Percentiles rank a stretch among this genome's conserved stretches.
phyloP scores from a whole-genome alignment of 768 basidiomycete species.

The Dioszegia crocea region DNA sequence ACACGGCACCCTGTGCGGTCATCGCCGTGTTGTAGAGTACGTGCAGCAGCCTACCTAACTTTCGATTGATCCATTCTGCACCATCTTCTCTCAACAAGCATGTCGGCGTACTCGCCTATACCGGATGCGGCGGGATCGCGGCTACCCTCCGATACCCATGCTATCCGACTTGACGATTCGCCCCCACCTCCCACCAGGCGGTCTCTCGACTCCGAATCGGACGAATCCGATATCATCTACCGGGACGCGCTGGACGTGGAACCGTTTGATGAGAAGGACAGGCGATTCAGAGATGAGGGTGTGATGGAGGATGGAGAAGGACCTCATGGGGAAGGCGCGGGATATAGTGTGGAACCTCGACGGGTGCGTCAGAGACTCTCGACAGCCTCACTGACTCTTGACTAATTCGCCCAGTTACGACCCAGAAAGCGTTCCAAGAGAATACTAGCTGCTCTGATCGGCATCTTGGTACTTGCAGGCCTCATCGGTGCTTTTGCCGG shows the following conservation, averaged over 20 bases:
- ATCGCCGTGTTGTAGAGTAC: too few species aligned
- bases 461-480: constrained; percentile 61
- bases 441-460: constrained; percentile 61
- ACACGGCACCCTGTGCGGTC: too few species aligned
- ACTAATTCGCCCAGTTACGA: constrained; percentile 19
- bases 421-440: constrained; percentile 49
- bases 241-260: constrained; percentile 38
- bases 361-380: constrained; percentile 32
- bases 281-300: constrained; percentile 41
- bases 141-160: not conserved
- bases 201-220: constrained; percentile 20
- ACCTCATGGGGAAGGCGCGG: constrained; percentile 25
- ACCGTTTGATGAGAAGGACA: constrained; percentile 36
- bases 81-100: not conserved
- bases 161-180: not conserved
- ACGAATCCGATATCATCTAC: constrained; percentile 36
- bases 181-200: not conserved
- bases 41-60: too few species aligned
- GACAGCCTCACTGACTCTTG: not conserved
- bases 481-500: constrained; percentile 76
- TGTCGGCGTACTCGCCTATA: not conserved
- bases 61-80: not conserved
- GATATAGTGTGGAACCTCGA: constrained; percentile 30
- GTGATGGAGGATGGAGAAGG: constrained; percentile 30
- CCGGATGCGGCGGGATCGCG: not conserved